Percentiles rank a stretch among this genome's conserved stretches.
Conservation (phyloP, 768 basidiomycete genomes). For the Dacryopinax primogenitus region DNA sequence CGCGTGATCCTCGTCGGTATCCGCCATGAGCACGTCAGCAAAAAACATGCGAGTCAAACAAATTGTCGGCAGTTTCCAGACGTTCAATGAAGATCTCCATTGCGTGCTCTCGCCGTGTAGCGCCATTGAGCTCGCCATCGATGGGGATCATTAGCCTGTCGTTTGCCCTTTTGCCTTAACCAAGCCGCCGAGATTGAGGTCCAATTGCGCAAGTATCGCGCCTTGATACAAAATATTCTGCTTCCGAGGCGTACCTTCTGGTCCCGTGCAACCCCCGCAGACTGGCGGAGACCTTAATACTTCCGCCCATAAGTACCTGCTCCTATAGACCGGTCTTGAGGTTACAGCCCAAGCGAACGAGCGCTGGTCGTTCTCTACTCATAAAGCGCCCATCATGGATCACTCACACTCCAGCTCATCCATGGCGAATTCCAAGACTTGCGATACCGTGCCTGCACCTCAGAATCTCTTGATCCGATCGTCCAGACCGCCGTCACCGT, state of each 20-base stretch:
- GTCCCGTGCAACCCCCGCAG: not conserved
- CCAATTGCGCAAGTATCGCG: slow-evolving; percentile 8
- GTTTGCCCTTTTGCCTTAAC: not conserved
- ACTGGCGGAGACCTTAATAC: not conserved
- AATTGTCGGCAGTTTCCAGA: not conserved
- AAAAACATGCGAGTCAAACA: not conserved
- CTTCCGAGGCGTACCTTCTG: not conserved
- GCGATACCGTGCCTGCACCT: slow-evolving; percentile 60
- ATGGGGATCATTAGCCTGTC: not conserved
- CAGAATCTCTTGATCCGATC: slow-evolving; percentile 32
- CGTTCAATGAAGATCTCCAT: not conserved
- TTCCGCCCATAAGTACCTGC: slow-evolving; percentile 7
- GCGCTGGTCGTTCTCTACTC: slow-evolving; percentile 8
- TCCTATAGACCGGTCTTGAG: not conserved
- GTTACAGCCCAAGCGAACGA: not conserved
- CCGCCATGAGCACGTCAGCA: not conserved
- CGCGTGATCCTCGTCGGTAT: not conserved
- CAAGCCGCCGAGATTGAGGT: not conserved
- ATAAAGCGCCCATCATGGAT: slow-evolving; percentile 13
- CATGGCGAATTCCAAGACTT: slow-evolving; percentile 35
- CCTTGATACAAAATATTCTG: not conserved
- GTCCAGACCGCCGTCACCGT: slow-evolving; percentile 16
- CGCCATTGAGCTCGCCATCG: slow-evolving; percentile 1
- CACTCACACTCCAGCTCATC: slow-evolving; percentile 19
- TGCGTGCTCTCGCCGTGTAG: not conserved